Percentiles rank a stretch among this genome's conserved stretches.
These are phyloP conservation scores for Aspergillus sp. DNA, from an alignment of 2,329 filamentous ascomycete genomes.

Conservation along the genomic window DNA sequence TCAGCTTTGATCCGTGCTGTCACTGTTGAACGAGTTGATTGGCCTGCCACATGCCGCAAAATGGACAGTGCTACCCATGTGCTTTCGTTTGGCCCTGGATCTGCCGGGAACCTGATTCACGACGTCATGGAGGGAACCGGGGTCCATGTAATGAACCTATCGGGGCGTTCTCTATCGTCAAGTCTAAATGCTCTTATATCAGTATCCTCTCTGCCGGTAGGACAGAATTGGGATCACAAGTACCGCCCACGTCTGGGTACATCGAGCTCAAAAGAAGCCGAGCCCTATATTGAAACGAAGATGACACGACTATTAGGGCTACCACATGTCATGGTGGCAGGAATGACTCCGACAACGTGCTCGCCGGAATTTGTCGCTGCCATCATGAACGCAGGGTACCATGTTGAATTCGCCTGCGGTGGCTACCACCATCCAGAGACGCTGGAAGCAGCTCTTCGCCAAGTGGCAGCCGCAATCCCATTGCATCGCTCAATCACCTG, in stretches of 20 bases:
- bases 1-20: background rate
- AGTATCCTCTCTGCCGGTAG: background rate
- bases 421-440: background rate
- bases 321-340: constrained; percentile 7
- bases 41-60: background rate
- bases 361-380: constrained; percentile 2
- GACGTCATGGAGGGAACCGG: background rate
- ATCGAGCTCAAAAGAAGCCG: background rate
- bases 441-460: background rate
- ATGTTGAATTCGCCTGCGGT: constrained; percentile 8
- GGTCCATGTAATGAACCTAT: background rate
- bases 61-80: background rate
- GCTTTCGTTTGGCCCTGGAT: background rate
- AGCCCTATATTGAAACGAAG: background rate
- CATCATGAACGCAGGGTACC: constrained; percentile 6
- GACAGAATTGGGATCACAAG: background rate
- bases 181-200: background rate
- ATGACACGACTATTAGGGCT: background rate
- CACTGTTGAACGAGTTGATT: background rate
- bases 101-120: background rate
- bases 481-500: constrained; percentile 5
- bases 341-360: constrained; percentile 9
- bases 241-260: background rate
- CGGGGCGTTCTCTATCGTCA: background rate
- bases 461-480: background rate